Conservation (phyloP, 73 alveolate genomes). For the Paramecium sexaurelia region DNA sequence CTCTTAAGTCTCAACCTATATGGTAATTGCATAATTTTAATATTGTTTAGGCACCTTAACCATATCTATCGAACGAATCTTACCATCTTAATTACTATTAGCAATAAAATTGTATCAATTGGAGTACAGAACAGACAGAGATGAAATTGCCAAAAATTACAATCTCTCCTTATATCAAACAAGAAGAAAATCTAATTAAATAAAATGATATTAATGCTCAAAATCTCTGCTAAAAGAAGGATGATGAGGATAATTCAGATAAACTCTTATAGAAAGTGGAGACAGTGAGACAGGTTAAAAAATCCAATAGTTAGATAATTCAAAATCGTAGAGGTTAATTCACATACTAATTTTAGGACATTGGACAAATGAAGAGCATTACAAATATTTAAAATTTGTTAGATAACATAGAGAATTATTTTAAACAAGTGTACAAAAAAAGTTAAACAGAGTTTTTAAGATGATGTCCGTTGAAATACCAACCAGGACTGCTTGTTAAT, state of each 20-base stretch:
- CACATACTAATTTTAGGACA: not conserved
- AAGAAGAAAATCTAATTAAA: not conserved
- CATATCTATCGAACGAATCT: not conserved
- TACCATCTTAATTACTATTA: not conserved
- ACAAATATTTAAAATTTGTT: slow-evolving; percentile 20
- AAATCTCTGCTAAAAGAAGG: not conserved
- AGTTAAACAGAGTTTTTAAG: not conserved
- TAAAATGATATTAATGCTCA: not conserved
- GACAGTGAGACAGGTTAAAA: not conserved
- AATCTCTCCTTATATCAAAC: not conserved
- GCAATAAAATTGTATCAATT: not conserved
- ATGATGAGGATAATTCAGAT: not conserved
- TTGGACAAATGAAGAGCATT: slow-evolving; percentile 42
- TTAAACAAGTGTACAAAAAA: not conserved
- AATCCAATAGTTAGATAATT: not conserved
- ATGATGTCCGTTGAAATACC: slow-evolving; percentile 30
- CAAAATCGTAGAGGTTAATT: slow-evolving; percentile 2
- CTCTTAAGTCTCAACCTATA: too few species aligned
- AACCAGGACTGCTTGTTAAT: slow-evolving; percentile 9
- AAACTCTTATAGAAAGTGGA: not conserved
- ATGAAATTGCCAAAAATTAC: not conserved
- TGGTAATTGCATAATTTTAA: too few species aligned
- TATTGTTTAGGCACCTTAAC: not conserved
- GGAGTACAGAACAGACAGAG: not conserved
- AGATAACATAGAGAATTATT: not conserved